These are phyloP conservation scores for Penicillium tannophilum DNA, from an alignment of 495 filamentous ascomycete genomes.

Conservation along the genomic window DNA sequence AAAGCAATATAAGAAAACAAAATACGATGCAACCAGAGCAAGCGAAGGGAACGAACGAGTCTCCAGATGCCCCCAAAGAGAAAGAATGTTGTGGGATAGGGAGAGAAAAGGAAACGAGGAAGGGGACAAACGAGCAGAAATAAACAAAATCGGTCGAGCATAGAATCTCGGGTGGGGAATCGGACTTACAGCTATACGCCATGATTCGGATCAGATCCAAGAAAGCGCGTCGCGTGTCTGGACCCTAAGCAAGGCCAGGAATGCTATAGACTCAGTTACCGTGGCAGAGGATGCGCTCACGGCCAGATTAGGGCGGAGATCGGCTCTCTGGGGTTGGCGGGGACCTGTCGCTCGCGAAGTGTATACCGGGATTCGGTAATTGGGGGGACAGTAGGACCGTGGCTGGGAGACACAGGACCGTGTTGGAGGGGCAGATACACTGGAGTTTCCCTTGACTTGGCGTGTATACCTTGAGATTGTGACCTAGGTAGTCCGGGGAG, in stretches of 20 bases:
- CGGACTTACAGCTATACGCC: conserved; percentile 45
- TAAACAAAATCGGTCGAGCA: conserved; percentile 45
- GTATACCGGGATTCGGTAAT: not conserved
- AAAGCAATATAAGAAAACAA: not conserved
- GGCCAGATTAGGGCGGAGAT: conserved; percentile 27
- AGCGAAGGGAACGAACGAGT: conserved; percentile 16
- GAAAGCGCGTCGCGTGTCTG: conserved; percentile 39
- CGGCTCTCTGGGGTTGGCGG: conserved; percentile 15
- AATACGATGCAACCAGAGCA: conserved; percentile 11
- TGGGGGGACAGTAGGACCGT: not conserved
- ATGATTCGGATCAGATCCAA: conserved; percentile 38
- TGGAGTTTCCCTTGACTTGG: not conserved
- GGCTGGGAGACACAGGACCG: conserved; percentile 13
- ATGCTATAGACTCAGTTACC: conserved; percentile 48
- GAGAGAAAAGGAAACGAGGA: conserved; percentile 24
- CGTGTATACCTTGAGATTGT: conserved; percentile 1
- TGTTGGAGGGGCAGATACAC: not conserved
- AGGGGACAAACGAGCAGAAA: conserved; percentile 38
- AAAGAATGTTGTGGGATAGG: conserved; percentile 31
- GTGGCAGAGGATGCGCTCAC: conserved; percentile 18
- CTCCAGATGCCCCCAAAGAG: conserved; percentile 1
- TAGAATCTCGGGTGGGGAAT: conserved; percentile 37
- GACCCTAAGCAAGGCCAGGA: conserved; percentile 48
- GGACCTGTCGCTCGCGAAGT: conserved; percentile 14
- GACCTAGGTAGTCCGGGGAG: conserved; percentile 2